Conservation (phyloP, 352 stramenopile genomes). For the Globisporangium nodosum region DNA sequence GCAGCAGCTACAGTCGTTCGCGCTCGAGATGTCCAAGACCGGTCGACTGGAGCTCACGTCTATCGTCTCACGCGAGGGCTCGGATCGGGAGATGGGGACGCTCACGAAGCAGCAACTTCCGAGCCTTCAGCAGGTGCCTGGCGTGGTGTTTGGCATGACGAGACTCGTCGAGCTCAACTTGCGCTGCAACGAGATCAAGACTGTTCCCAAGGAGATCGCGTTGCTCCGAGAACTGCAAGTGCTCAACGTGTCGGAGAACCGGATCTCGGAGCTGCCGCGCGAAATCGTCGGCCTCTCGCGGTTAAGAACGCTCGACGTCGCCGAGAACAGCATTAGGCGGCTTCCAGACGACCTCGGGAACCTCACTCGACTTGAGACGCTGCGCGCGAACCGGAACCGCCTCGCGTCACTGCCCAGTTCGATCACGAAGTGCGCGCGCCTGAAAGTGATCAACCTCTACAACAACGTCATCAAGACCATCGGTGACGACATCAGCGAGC, state of each 20-base stretch:
- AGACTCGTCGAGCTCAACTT: conserved; percentile 60
- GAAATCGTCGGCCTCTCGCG: conserved; percentile 41
- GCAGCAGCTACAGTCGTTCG: conserved; percentile 32
- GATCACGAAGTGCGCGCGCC: conserved; percentile 39
- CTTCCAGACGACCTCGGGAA: conserved; percentile 45
- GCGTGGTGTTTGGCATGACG: conserved; percentile 50
- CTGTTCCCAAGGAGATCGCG: conserved; percentile 53
- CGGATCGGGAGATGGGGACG: conserved; percentile 30
- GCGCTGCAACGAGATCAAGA: conserved; percentile 55
- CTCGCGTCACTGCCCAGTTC: conserved; percentile 39
- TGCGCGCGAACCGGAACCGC: conserved; percentile 53
- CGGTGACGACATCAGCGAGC: conserved; percentile 30
- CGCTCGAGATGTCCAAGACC: conserved; percentile 43
- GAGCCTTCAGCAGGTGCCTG: conserved; percentile 40
- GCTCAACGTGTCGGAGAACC: conserved; percentile 61
- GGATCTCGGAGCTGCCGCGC: conserved; percentile 37
- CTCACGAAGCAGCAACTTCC: conserved; percentile 46
- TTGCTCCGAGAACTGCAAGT: conserved; percentile 35
- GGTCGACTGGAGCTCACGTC: conserved; percentile 63
- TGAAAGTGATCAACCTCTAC: conserved; percentile 69
- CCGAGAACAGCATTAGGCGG: conserved; percentile 47
- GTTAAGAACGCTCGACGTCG: conserved; percentile 43
- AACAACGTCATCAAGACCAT: conserved; percentile 68
- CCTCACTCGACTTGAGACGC: conserved; percentile 42
- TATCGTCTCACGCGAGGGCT: conserved; percentile 32